Percentiles rank a stretch among this genome's conserved stretches.
These are phyloP conservation scores for Mrakiaceae sp. DNA, from an alignment of 1,284 basidiomycete species.

Conservation along the genomic window DNA sequence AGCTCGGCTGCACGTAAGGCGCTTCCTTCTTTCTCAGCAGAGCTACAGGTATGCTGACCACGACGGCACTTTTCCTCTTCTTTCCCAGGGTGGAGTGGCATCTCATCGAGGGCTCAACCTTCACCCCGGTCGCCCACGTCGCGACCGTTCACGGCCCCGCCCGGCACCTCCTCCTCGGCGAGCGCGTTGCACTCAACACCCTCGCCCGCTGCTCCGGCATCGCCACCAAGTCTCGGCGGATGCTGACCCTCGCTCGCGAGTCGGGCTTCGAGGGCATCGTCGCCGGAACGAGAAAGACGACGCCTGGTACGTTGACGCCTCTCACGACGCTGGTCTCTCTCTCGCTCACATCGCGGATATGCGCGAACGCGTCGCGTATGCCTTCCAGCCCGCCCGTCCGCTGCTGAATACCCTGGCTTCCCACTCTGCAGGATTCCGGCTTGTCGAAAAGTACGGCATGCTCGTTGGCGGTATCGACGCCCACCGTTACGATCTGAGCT, in stretches of 20 bases:
- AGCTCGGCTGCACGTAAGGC: conserved; percentile 78
- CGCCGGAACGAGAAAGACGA: conserved; percentile 95
- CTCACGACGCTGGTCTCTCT: background rate
- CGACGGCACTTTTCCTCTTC: background rate
- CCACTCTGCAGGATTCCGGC: conserved; percentile 57
- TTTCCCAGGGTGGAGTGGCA: conserved; percentile 79
- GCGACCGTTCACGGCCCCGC: conserved; percentile 87
- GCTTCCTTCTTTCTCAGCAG: background rate
- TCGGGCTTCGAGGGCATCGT: conserved; percentile 80
- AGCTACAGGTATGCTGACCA: background rate
- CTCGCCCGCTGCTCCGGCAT: conserved; percentile 94
- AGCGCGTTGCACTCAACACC: conserved; percentile 87
- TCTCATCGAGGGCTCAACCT: conserved; percentile 65
- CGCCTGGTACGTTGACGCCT: conserved; percentile 51
- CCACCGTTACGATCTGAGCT: conserved; percentile 91
- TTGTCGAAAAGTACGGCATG: conserved; percentile 99
- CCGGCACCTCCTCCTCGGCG: conserved; percentile 79
- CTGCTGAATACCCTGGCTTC: no score
- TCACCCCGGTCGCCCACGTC: conserved; percentile 72
- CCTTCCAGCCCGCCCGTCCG: no score
- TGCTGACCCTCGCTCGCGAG: conserved; percentile 45
- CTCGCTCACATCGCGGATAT: conserved; percentile 13
- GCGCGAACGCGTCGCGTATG: no score
- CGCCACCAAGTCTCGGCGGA: conserved; percentile 46
- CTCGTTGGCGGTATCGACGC: conserved; percentile 92